Base-by-base conservation (phyloP, 2,329 filamentous ascomycete genomes). In the Golovinomyces cichoracearum region DNA sequence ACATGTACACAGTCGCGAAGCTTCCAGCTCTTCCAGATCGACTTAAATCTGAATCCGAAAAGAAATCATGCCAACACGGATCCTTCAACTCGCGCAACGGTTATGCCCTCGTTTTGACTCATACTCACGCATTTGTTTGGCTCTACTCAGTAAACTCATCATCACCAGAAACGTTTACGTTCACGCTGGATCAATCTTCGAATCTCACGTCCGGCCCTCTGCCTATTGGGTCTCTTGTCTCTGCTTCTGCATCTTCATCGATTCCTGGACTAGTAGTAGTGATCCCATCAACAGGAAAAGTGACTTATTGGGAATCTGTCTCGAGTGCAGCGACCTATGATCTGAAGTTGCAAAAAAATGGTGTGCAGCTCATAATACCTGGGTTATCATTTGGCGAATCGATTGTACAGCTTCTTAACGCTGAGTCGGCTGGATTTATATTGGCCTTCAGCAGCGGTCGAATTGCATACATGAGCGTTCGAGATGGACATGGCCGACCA, bases 291-390 rank as follows among this genome's bases (percentile, higher is more conserved):
- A 85, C 72, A 45, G 90, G 90, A 48, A 86, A 79, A 62, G 76
- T 95, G 48, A 78, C 83, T 41, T 95, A 90, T 63, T 95, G 90
- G 85, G 90, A 95, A 61, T 92, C 84, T 35, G 82, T 95, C 53
- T 85, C 88, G 49, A 85, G 78, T 62, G 85, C 84, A 9, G 82
- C 85, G 35, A 84, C 83, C 0, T 71, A 92, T 49, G 83, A 82
- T 53, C 74, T 92, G 37, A 58, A 81, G 54, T 80, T 92, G 60
- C 81, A 83, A 58, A 77, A 81, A 54, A 79, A 77, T 54, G 83
- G 83, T 15, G 74, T 93, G 15, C 83, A 92, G 58, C 76, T 82
- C 42, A 67, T 67, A 2, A 75, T 93, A 52, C 69, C 74, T 2
- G 80, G 80, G 52, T 71, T 94, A 64, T 75, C 79, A 48, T 81